Evolutionary conservation across 2,329 filamentous ascomycete genomes (phyloP).

Genomic region (Beauveria sp.): DNA sequence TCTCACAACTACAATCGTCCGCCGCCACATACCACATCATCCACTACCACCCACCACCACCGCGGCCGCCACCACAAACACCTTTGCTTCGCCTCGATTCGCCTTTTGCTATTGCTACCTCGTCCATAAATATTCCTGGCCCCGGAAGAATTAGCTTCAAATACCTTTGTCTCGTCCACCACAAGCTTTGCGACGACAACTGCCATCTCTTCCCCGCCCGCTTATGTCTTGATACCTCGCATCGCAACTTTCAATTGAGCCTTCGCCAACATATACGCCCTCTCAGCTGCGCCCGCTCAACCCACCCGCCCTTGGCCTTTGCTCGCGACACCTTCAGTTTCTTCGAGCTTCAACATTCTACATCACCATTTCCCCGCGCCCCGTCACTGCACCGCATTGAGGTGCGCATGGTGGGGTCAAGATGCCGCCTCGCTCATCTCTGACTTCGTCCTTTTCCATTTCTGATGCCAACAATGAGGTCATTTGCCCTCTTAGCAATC

Average conservation of each 20-base stretch:
- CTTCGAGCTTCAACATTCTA: background rate
- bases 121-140: background rate
- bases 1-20: background rate
- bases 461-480: conserved; percentile 93
- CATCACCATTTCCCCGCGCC: background rate
- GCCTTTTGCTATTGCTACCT: background rate
- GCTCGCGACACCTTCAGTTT: background rate
- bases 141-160: background rate
- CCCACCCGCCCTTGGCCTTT: background rate
- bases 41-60: background rate
- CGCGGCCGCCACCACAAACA: background rate
- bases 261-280: background rate
- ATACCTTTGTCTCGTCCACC: background rate
- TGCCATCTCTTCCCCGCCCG: background rate
- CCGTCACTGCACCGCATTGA: conserved; percentile 7
- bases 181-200: background rate
- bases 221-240: background rate
- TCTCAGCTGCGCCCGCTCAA: background rate
- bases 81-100: conserved; percentile 6
- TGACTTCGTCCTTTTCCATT: conserved; percentile 86
- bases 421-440: conserved; percentile 83
- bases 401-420: conserved; percentile 50
- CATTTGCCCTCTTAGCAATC: conserved; percentile 89
- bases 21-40: background rate
- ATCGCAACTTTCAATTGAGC: background rate